phyloP scores from a whole-genome alignment of 2,329 filamentous ascomycete species.

The Exophiala bonariae region DNA sequence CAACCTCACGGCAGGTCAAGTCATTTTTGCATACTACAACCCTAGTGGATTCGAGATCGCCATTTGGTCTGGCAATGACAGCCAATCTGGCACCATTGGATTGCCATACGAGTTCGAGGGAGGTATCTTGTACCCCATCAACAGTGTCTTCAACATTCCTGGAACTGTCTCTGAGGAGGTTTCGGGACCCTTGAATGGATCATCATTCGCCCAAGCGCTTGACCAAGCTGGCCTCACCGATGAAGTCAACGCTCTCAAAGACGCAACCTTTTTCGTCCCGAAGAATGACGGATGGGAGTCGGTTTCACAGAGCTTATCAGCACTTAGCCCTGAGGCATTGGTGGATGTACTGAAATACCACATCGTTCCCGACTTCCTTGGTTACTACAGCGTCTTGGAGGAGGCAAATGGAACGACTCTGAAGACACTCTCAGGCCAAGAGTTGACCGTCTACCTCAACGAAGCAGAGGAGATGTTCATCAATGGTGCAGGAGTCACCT shows the following conservation, averaged over 20 bases:
- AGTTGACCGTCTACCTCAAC: slow-evolving; percentile 5
- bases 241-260: slow-evolving; percentile 2
- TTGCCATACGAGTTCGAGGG: neutral
- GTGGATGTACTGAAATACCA: slow-evolving; percentile 10
- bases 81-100: slow-evolving; percentile 28
- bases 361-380: slow-evolving; percentile 1
- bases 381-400: neutral
- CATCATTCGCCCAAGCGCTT: slow-evolving; percentile 5
- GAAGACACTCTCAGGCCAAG: slow-evolving; percentile 6
- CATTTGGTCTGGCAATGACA: slow-evolving; percentile 16
- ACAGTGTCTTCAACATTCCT: slow-evolving; percentile 4
- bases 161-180: neutral
- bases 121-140: neutral
- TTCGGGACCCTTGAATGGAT: slow-evolving; percentile 1
- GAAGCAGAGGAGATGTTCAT: slow-evolving; percentile 6
- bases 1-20: slow-evolving; percentile 8
- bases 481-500: slow-evolving; percentile 4
- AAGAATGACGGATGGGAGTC: slow-evolving; percentile 1
- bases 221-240: slow-evolving; percentile 4
- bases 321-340: slow-evolving; percentile 3
- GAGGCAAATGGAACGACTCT: slow-evolving; percentile 1
- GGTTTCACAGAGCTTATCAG: slow-evolving; percentile 3
- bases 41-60: slow-evolving; percentile 33
- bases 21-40: slow-evolving; percentile 6
- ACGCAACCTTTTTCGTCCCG: slow-evolving; percentile 10